A percentile compares a stretch with the other conserved stretches of the same genome.
These are phyloP conservation scores for Crithidia fasciculata DNA, from an alignment of 208 protist genomes.

Conservation along the genomic window DNA sequence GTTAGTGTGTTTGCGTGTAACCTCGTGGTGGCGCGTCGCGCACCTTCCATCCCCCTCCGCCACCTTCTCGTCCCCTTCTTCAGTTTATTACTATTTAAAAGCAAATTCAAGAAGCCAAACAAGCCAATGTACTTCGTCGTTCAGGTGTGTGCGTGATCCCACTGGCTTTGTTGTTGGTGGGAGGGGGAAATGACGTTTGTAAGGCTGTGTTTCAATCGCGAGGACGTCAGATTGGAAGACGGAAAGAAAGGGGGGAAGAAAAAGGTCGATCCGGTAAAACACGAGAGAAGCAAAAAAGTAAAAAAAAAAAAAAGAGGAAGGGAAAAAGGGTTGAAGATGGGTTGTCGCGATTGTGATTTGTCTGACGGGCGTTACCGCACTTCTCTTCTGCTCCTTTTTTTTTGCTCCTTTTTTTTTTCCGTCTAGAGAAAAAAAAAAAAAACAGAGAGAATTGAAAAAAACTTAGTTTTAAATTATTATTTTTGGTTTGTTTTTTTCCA, in stretches of 20 bases:
- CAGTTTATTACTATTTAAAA: too few relatives aligned
- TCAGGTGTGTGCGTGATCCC: too few relatives aligned
- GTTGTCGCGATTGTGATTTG: conserved; percentile 3
- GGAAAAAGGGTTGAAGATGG: neutral
- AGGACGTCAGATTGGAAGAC: too few relatives aligned
- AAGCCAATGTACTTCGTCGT: too few relatives aligned
- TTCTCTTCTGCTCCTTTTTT: conserved; percentile 21
- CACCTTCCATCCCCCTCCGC: too few relatives aligned
- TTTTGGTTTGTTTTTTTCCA: neutral
- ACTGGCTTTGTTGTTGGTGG: too few relatives aligned
- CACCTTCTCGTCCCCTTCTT: too few relatives aligned
- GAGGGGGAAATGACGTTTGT: too few relatives aligned
- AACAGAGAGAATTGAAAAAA: neutral
- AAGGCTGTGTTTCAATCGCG: too few relatives aligned
- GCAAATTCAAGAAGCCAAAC: too few relatives aligned
- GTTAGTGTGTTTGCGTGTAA: too few relatives aligned
- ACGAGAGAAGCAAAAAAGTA: neutral
- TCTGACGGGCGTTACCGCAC: neutral
- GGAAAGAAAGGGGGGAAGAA: neutral
- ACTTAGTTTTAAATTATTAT: neutral
- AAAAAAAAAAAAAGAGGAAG: conserved; percentile 10
- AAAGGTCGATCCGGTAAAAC: neutral
- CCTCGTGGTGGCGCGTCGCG: too few relatives aligned
- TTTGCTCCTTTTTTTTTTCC: neutral
- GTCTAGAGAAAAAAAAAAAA: neutral